Evolutionary conservation across 495 filamentous ascomycete genomes (phyloP).

Genomic region (Xylaria telfairii): DNA sequence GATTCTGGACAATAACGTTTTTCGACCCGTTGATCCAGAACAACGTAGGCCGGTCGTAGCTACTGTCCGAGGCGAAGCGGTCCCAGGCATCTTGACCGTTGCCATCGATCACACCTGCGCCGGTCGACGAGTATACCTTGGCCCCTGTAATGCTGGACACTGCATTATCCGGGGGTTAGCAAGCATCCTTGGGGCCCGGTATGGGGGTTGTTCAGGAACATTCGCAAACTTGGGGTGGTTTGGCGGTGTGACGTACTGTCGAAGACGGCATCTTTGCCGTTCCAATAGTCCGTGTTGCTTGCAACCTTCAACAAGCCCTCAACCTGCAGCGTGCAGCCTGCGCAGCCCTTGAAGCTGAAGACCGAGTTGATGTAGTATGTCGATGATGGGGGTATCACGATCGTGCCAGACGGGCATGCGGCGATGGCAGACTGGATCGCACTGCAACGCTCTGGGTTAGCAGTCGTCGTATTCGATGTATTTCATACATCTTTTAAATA

Average conservation of each 20-base stretch:
- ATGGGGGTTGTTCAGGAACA: too few relatives aligned
- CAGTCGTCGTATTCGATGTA: neutral
- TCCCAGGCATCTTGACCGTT: slow-evolving; percentile 54
- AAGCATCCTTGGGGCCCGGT: neutral
- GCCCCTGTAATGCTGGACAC: slow-evolving; percentile 43
- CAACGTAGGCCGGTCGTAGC: slow-evolving; percentile 48
- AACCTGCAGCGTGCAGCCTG: slow-evolving; percentile 49
- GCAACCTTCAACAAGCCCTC: slow-evolving; percentile 50
- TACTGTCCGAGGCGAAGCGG: slow-evolving; percentile 44
- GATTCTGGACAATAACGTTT: slow-evolving; percentile 41
- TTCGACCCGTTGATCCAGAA: slow-evolving; percentile 49
- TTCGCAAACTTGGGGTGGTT: neutral
- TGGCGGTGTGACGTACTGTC: slow-evolving; percentile 21
- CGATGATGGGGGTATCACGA: slow-evolving; percentile 47
- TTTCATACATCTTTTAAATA: neutral
- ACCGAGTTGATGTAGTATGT: slow-evolving; percentile 49
- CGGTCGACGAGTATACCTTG: slow-evolving; percentile 47
- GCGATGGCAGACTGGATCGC: slow-evolving; percentile 46
- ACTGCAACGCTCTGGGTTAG: neutral
- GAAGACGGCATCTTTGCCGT: slow-evolving; percentile 48
- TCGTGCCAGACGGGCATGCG: slow-evolving; percentile 49
- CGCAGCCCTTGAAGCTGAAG: slow-evolving; percentile 46
- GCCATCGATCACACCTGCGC: slow-evolving; percentile 51
- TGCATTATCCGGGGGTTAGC: neutral
- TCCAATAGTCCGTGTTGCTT: slow-evolving; percentile 47